Conservation (phyloP, 2,329 filamentous ascomycete genomes). For the Fusarium pseudograminearum region DNA sequence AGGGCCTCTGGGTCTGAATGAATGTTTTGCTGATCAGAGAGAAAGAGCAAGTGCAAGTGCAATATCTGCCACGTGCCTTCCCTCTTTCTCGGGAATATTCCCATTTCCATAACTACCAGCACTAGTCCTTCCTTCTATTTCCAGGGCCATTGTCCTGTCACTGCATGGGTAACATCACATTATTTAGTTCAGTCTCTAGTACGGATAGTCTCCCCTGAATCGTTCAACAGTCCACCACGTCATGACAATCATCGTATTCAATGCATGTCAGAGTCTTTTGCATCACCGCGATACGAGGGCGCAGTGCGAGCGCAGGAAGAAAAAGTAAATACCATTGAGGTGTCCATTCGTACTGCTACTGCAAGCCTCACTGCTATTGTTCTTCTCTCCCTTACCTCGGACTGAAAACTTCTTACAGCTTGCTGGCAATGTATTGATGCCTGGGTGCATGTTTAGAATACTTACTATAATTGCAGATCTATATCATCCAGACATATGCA, state of each 20-base stretch:
- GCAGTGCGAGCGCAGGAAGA: not conserved
- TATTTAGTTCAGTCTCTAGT: slow-evolving; percentile 3
- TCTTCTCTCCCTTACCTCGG: slow-evolving; percentile 21
- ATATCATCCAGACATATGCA: not conserved
- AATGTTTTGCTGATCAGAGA: not conserved
- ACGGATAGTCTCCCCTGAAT: not conserved
- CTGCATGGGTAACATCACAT: not conserved
- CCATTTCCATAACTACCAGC: slow-evolving; percentile 8
- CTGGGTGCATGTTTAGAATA: slow-evolving; percentile 5
- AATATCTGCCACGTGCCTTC: slow-evolving; percentile 34
- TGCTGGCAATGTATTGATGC: slow-evolving; percentile 3
- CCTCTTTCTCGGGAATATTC: slow-evolving; percentile 16
- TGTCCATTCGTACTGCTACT: slow-evolving; percentile 2
- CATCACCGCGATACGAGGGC: not conserved
- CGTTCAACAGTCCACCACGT: slow-evolving; percentile 2
- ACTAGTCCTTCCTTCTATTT: slow-evolving; percentile 17
- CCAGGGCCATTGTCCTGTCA: slow-evolving; percentile 9
- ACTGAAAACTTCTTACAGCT: slow-evolving; percentile 11
- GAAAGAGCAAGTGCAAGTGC: not conserved
- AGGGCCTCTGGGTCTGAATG: not conserved
- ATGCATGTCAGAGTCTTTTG: slow-evolving; percentile 9
- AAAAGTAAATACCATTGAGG: slow-evolving; percentile 15
- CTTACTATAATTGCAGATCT: slow-evolving; percentile 4
- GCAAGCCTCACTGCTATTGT: not conserved
- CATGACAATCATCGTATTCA: slow-evolving; percentile 4